Conservation (phyloP, 2,329 filamentous ascomycete genomes). For the Aspergillus aculeatinus region DNA sequence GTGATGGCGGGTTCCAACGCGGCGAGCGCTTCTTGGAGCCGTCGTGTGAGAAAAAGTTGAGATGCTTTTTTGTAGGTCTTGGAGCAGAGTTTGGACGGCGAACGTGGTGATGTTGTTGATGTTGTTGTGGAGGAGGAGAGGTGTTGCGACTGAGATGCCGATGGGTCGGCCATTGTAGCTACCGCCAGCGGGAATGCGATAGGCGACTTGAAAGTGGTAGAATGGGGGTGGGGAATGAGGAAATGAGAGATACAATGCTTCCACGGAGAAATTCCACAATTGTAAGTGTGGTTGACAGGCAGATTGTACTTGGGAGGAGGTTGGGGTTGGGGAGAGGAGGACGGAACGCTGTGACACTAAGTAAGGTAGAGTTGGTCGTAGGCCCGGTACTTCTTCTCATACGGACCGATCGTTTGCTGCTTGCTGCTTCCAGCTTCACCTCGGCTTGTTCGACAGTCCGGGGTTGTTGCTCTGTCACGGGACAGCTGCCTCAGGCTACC, state of each 20-base stretch:
- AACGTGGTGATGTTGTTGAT: conserved; percentile 58
- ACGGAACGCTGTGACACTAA: conserved; percentile 12
- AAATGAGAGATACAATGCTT: not conserved
- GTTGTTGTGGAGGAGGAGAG: conserved; percentile 57
- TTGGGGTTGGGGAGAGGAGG: conserved; percentile 3
- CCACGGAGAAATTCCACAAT: not conserved
- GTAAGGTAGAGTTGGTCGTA: conserved; percentile 12
- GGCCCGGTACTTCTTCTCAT: not conserved
- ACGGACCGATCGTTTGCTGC: no score
- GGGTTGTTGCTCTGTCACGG: conserved; percentile 33
- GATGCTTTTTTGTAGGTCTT: conserved; percentile 93
- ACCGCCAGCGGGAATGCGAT: conserved; percentile 20
- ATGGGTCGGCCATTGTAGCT: conserved; percentile 36
- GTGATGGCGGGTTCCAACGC: conserved; percentile 81
- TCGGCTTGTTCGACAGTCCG: conserved; percentile 30
- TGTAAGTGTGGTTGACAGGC: conserved; percentile 5
- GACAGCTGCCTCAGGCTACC: conserved; percentile 16
- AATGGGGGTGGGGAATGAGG: not conserved
- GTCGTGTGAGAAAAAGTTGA: conserved; percentile 90
- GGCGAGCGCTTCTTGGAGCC: conserved; percentile 83
- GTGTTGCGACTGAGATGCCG: conserved; percentile 48
- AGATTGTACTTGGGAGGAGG: conserved; percentile 9
- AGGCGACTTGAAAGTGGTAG: conserved; percentile 1
- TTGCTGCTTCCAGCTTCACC: conserved; percentile 30
- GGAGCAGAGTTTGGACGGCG: conserved; percentile 65